Evolutionary conservation across 108 stramenopile species (phyloP).

Genomic region (Hondaea fermentalgiana): DNA sequence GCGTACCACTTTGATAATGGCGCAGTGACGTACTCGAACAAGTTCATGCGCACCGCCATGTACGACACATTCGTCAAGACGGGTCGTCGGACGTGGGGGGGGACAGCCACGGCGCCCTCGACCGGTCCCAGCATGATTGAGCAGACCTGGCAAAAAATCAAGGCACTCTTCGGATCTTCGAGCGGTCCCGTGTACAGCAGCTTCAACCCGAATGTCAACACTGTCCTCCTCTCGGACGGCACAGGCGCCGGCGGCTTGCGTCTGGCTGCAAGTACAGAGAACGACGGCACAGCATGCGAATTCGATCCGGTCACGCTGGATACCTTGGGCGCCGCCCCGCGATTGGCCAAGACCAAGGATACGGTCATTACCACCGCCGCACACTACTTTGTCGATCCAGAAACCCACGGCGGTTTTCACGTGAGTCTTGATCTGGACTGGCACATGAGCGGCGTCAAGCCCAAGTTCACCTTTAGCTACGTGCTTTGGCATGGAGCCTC

Average conservation of each 20-base stretch:
- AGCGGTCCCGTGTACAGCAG: neutral
- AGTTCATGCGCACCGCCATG: neutral
- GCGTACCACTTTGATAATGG: neutral
- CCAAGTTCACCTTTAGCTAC: neutral
- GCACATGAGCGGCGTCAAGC: neutral
- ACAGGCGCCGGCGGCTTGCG: neutral
- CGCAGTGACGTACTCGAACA: neutral
- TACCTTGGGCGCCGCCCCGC: neutral
- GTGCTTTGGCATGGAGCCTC: neutral
- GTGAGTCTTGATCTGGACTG: neutral
- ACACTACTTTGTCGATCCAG: neutral
- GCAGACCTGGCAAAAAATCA: neutral
- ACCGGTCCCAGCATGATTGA: neutral
- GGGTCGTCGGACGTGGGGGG: neutral
- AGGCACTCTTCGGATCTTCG: neutral
- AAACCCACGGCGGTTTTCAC: neutral
- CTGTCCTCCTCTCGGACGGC: neutral
- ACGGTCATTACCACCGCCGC: neutral
- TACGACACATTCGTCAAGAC: neutral
- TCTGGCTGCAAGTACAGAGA: neutral
- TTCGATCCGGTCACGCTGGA: neutral
- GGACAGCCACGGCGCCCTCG: neutral
- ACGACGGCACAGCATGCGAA: neutral
- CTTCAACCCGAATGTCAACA: neutral
- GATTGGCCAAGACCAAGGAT: neutral